These are phyloP conservation scores for Alternaria ventricosa DNA, from an alignment of 2,329 filamentous ascomycete species.

Conservation along the genomic window DNA sequence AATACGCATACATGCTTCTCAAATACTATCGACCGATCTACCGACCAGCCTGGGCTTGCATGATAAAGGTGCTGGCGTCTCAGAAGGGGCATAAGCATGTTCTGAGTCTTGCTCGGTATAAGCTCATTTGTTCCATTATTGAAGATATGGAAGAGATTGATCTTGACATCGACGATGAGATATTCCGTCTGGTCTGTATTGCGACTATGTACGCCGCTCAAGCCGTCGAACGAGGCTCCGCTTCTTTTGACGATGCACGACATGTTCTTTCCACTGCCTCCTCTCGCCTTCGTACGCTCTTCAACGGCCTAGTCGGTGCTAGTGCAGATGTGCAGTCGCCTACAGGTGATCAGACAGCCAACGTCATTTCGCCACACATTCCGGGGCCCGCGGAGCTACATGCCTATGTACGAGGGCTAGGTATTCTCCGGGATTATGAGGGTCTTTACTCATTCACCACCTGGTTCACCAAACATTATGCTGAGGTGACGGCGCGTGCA, in stretches of 20 bases:
- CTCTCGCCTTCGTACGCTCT: slow-evolving; percentile 31
- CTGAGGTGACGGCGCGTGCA: slow-evolving; percentile 35
- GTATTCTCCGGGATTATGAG: slow-evolving; percentile 64
- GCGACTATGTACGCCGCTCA: slow-evolving; percentile 40
- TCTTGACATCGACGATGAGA: slow-evolving; percentile 43
- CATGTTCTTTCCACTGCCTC: slow-evolving; percentile 25
- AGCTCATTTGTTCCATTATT: slow-evolving; percentile 30
- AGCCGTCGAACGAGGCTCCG: slow-evolving; percentile 16
- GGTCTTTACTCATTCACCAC: slow-evolving; percentile 64
- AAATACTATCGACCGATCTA: slow-evolving; percentile 29
- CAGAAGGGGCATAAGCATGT: slow-evolving; percentile 2
- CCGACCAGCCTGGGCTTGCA: slow-evolving; percentile 40
- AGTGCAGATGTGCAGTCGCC: slow-evolving; percentile 18
- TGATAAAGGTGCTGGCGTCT: slow-evolving; percentile 32
- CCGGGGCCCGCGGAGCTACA: slow-evolving; percentile 60
- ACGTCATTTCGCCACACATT: slow-evolving; percentile 47
- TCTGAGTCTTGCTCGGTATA: slow-evolving; percentile 26
- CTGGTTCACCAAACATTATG: slow-evolving; percentile 59
- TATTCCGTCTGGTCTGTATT: slow-evolving; percentile 43
- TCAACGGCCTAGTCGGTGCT: slow-evolving; percentile 33
- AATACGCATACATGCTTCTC: slow-evolving; percentile 41
- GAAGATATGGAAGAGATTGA: slow-evolving; percentile 34
- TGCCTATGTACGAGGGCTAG: slow-evolving; percentile 68
- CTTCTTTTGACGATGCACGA: slow-evolving; percentile 13
- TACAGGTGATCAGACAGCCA: not conserved